Evolutionary conservation across 2,329 filamentous ascomycete genomes (phyloP), one percentile per base, ranked within the genome.

Genomic region (Bipolaris gigantea): DNA sequence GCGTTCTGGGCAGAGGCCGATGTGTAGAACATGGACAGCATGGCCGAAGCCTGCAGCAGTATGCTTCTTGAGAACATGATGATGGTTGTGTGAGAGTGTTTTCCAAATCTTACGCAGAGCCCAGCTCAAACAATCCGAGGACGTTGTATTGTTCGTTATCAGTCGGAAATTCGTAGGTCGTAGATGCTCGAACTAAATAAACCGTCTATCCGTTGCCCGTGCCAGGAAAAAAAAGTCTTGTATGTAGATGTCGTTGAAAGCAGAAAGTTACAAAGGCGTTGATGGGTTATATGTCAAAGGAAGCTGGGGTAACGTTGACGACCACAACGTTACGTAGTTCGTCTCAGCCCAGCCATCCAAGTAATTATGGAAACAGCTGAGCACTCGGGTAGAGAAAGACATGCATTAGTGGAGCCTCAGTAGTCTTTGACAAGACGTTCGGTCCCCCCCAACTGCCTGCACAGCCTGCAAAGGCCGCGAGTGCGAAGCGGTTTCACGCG

Each of bases 1-100:
- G 86, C 84, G 60, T 68, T 72, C 48, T 74, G 67, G 52, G 72
- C 72, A 5, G 66, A 65, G 45, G 57, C 57, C 50, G 63, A 56
- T 11, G 62, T 52, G 55, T 56, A 70, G 60, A 73, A 59, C 38
- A 74, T 59, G 43, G 70, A 56, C n/a, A 68, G 63, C 15, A 73
- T 48, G 19, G 66, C 59, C 5, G 69, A 55, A 21, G 64, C 63
- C 45, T 61, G 64, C 34, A 73, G 51, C 16, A 72, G 36, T 45
- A 32, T 53, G 41, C 41, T 66, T 62, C 53, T 58, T 48, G 67
- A 57, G 44, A 71, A 69, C 72, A 74, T 74, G 15, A 34, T 68
- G 62, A 38, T 40, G 42, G 39, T 55, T 48, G 19, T 38, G 25
- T 18, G 25, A 18, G 7, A 8, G 11, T 33, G 19, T 0, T 15